Evolutionary conservation across 257 asterid genomes (phyloP).

Genomic region (Ehretia macrophylla): DNA sequence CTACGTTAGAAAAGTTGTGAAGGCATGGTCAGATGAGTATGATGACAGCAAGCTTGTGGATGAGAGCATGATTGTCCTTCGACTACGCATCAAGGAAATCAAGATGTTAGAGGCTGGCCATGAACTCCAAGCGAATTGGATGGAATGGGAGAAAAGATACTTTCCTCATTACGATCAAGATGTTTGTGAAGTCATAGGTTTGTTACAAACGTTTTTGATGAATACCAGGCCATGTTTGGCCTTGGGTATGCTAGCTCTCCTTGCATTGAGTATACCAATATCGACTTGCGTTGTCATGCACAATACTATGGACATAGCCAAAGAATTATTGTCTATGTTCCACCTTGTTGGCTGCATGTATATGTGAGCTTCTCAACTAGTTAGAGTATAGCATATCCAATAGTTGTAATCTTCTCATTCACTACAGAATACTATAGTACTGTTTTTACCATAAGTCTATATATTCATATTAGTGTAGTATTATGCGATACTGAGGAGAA

Average conservation of each 20-base stretch:
- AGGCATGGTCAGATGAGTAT: constrained; percentile 20
- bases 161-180: constrained; percentile 40
- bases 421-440: no score
- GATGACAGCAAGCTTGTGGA: constrained; percentile 30
- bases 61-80: constrained; percentile 51
- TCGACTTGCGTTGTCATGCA: constrained; percentile 32
- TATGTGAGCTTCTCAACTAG: neutral
- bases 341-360: neutral
- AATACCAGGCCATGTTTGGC: constrained; percentile 64
- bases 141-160: constrained; percentile 56
- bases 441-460: no score
- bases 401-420: no score
- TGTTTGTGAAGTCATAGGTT: constrained; percentile 37
- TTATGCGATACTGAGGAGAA: no score
- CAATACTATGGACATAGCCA: constrained; percentile 29
- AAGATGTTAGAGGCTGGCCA: constrained; percentile 26
- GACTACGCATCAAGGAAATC: constrained; percentile 55
- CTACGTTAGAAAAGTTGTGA: neutral
- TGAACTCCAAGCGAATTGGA: constrained; percentile 37
- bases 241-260: constrained; percentile 38
- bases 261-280: constrained; percentile 35
- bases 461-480: no score
- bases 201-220: constrained; percentile 51
- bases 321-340: constrained; percentile 15
- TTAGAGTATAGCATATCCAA: neutral